phyloP scores from a whole-genome alignment of 768 basidiomycete genomes.

The Boletus sp. region DNA sequence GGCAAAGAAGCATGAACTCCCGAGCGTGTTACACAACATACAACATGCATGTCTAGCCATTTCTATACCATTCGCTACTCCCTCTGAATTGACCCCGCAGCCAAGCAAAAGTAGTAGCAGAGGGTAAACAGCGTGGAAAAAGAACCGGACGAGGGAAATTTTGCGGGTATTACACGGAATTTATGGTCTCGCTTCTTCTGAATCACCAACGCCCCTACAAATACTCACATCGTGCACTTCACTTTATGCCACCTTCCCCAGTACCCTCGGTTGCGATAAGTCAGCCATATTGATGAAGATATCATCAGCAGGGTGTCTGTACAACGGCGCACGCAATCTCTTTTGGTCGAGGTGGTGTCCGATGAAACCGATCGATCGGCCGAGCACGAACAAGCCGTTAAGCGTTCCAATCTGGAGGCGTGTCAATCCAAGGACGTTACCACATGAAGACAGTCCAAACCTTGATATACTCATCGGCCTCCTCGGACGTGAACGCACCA shows the following conservation, averaged over 20 bases:
- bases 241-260: slow-evolving; percentile 42
- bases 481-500: slow-evolving; percentile 93
- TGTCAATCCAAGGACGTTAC: not conserved
- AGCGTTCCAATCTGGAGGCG: slow-evolving; percentile 71
- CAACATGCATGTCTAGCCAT: not conserved
- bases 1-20: not conserved
- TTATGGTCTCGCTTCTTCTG: slow-evolving; percentile 10
- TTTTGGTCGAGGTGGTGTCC: slow-evolving; percentile 97
- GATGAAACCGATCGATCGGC: slow-evolving; percentile 97
- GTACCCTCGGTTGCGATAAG: slow-evolving; percentile 75
- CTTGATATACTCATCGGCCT: slow-evolving; percentile 97
- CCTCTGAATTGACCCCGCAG: not conserved
- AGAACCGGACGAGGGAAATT: not conserved
- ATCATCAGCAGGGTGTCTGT: slow-evolving; percentile 93
- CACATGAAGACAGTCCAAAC: slow-evolving; percentile 23
- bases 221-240: not conserved
- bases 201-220: not conserved
- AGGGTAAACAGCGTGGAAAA: not conserved
- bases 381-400: slow-evolving; percentile 96
- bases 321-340: slow-evolving; percentile 86
- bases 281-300: slow-evolving; percentile 96
- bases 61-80: not conserved
- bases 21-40: not conserved
- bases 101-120: not conserved
- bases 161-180: slow-evolving; percentile 18